Evolutionary conservation across 2,329 filamentous ascomycete genomes (phyloP), one percentile per base, ranked within the genome.

Genomic region (Curvularia sp.): DNA sequence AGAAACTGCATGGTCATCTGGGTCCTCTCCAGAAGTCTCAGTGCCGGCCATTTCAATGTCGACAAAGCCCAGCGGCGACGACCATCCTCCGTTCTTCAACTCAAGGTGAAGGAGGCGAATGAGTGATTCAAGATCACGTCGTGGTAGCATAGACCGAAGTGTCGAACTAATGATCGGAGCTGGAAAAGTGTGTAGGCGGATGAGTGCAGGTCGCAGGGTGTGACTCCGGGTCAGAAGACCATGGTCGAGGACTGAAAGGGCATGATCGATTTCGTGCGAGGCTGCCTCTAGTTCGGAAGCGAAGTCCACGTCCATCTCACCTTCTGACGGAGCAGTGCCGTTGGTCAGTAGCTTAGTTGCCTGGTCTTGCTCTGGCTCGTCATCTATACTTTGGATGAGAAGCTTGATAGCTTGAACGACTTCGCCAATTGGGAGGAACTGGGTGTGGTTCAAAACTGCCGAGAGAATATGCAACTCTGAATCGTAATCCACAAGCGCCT

Each of bases 31-130:
- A 24, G 80, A 76, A 13, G 76, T 58, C 8, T 70, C 67, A 1
- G 28, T 31, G 4, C 57, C 52, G 2, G 60, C 44, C 10, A 26
- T 49, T 30, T 82, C 78, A 51, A 80, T 76, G 15, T 84, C 83
- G 10, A 79, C 76, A 66, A 90, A 89, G 38, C 90, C 78, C 74
- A 93, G 92, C 22, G 86, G 83, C 18, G 87, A 85, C 0, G 89
- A 92, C 91, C 91, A 94, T 31, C 88, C 88, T 57, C 90, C 90
- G 63, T 88, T 86, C 51, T 88, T 86, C 46, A 94, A 82, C 77
- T 93, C 89, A 63, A 89, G 83, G 55, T 90, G 87, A 30, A 94
- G 82, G 5, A 93, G 81, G 64, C 89, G 85, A 66, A 93, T 88
- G 53, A 94, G 83, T 35, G 88, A 87, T 10, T 92, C 80, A 24